Percentiles rank a stretch among this genome's conserved stretches.
phyloP scores from a whole-genome alignment of 73 alveolate genomes.

The Tetrahymena elliotti region DNA sequence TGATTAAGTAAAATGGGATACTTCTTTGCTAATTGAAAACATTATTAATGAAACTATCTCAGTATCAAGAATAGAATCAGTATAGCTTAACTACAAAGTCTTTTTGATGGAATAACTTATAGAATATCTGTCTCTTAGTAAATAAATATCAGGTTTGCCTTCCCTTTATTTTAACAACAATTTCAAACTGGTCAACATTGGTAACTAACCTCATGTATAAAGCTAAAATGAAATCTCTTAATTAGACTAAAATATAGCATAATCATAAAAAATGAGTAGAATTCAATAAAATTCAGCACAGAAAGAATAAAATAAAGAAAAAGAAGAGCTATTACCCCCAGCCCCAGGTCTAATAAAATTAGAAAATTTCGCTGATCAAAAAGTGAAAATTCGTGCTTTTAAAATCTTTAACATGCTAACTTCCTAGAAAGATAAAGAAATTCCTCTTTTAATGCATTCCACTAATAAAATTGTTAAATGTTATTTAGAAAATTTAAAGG shows the following conservation, averaged over 20 bases:
- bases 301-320: background rate
- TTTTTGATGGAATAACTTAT: background rate
- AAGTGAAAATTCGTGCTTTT: background rate
- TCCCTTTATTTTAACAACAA: background rate
- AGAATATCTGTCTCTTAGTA: background rate
- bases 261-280: background rate
- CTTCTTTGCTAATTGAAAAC: background rate
- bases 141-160: background rate
- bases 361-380: background rate
- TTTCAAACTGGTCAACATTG: background rate
- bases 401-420: background rate
- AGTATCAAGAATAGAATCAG: background rate
- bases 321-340: background rate
- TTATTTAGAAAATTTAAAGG: background rate
- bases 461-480: background rate
- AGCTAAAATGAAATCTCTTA: background rate
- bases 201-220: background rate
- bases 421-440: background rate
- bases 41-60: background rate
- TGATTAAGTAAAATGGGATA: background rate
- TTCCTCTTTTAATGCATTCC: background rate
- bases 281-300: background rate
- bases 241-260: background rate
- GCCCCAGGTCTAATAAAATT: background rate
- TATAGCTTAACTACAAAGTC: background rate